These are phyloP conservation scores for Begonia fuchsioides DNA, from an alignment of 306 rosid species.

Conservation along the genomic window DNA sequence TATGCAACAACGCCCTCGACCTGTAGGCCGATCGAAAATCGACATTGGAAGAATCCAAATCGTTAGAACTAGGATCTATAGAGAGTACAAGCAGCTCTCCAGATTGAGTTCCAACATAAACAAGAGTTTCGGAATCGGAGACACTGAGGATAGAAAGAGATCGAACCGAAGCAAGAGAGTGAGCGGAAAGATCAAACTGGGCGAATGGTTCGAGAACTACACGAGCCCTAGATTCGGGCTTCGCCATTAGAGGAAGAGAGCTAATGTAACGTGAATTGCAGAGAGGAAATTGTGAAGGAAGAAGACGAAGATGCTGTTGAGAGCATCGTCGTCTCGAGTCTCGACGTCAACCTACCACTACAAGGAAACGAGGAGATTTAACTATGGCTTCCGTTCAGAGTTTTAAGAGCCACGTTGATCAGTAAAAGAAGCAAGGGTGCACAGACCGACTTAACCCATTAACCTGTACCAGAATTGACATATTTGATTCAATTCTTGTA, in stretches of 20 bases:
- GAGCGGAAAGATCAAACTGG: conserved; percentile 38
- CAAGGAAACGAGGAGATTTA: not conserved
- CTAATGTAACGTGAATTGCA: not conserved
- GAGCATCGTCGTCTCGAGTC: not conserved
- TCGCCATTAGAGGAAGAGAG: conserved; percentile 26
- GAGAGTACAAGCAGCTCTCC: conserved; percentile 59
- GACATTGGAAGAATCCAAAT: conserved; percentile 2
- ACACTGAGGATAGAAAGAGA: conserved; percentile 38
- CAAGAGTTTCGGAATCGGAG: conserved; percentile 28
- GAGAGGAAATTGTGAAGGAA: not conserved
- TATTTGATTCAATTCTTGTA: too few species aligned
- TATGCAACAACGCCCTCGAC: conserved; percentile 14
- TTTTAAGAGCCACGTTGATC: too few species aligned
- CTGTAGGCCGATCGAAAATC: conserved; percentile 9
- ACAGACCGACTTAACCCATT: too few species aligned
- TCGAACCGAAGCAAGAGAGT: conserved; percentile 38
- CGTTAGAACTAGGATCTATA: conserved; percentile 9
- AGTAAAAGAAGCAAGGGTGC: too few species aligned
- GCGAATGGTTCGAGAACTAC: conserved; percentile 62
- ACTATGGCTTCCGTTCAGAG: too few species aligned
- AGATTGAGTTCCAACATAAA: conserved; percentile 56
- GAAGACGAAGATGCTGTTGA: not conserved
- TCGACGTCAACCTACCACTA: not conserved
- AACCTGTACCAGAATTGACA: too few species aligned
- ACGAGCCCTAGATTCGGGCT: conserved; percentile 37